These are phyloP conservation scores for Marasmius tenuissimus DNA, from an alignment of 1,284 basidiomycete species.

Conservation along the genomic window DNA sequence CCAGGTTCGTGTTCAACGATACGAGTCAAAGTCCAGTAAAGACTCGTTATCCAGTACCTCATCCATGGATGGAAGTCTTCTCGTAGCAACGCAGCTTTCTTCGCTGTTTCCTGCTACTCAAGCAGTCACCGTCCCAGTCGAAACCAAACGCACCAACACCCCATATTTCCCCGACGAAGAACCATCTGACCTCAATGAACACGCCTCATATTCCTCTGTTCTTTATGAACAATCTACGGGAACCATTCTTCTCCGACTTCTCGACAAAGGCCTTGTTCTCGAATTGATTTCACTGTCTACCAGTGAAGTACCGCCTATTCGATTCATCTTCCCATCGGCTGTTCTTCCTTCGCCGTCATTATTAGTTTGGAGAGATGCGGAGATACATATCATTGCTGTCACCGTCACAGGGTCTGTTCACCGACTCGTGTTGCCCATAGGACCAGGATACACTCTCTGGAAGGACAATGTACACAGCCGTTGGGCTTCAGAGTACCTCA, in stretches of 20 bases:
- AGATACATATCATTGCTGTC: constrained; percentile 72
- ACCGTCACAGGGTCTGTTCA: constrained; percentile 76
- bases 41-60: background rate
- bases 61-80: constrained; percentile 16
- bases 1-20: background rate
- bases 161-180: constrained; percentile 42
- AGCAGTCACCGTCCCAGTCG: constrained; percentile 52
- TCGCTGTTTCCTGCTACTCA: constrained; percentile 55
- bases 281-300: constrained; percentile 76
- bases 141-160: constrained; percentile 55
- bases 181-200: constrained; percentile 63
- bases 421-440: constrained; percentile 69
- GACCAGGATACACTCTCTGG: constrained; percentile 56
- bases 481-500: constrained; percentile 69
- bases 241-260: constrained; percentile 70
- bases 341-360: constrained; percentile 68
- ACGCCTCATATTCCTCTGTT: constrained; percentile 67
- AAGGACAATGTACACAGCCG: constrained; percentile 49
- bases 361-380: constrained; percentile 55
- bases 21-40: background rate
- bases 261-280: constrained; percentile 73
- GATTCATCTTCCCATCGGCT: constrained; percentile 77
- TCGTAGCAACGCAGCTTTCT: constrained; percentile 65
- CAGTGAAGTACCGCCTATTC: constrained; percentile 55
- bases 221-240: constrained; percentile 62